phyloP scores from a whole-genome alignment of 139 green algal genomes.

The Chlorella sp. region DNA sequence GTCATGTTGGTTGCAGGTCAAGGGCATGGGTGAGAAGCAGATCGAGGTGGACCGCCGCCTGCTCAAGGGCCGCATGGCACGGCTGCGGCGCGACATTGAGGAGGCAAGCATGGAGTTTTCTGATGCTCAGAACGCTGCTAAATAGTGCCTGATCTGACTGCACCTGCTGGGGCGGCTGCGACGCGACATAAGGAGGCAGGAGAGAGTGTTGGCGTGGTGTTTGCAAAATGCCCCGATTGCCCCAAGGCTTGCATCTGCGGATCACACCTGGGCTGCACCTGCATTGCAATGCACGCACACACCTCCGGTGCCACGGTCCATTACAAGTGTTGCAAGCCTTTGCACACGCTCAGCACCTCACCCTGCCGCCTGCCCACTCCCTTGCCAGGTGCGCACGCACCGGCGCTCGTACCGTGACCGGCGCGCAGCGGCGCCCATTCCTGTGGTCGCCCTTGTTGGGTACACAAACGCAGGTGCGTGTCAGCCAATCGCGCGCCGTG shows the following conservation, averaged over 20 bases:
- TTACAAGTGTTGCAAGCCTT: no score
- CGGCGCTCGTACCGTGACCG: conserved; percentile 72
- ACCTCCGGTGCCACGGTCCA: no score
- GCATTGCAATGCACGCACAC: no score
- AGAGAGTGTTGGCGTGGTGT: no score
- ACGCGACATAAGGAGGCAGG: no score
- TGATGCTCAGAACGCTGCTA: no score
- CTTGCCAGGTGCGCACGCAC: conserved; percentile 65
- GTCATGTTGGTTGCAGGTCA: conserved; percentile 19
- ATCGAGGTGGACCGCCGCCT: conserved; percentile 98
- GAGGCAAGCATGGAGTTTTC: conserved; percentile 56
- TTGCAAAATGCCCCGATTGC: no score
- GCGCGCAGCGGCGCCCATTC: conserved; percentile 71
- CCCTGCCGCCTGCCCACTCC: background rate
- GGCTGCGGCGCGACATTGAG: conserved; percentile 75
- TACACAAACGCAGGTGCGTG: conserved; percentile 94
- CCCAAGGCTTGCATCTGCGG: no score
- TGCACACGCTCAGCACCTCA: background rate
- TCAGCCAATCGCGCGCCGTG: no score
- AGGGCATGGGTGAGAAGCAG: conserved; percentile 98
- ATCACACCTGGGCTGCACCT: no score
- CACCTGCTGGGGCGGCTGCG: no score
- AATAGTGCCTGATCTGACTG: no score
- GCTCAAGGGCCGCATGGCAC: conserved; percentile 61
- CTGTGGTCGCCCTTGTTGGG: conserved; percentile 90